These are phyloP conservation scores for Sporothrix dimorphospora DNA, from an alignment of 2,329 filamentous ascomycete genomes.

Conservation along the genomic window DNA sequence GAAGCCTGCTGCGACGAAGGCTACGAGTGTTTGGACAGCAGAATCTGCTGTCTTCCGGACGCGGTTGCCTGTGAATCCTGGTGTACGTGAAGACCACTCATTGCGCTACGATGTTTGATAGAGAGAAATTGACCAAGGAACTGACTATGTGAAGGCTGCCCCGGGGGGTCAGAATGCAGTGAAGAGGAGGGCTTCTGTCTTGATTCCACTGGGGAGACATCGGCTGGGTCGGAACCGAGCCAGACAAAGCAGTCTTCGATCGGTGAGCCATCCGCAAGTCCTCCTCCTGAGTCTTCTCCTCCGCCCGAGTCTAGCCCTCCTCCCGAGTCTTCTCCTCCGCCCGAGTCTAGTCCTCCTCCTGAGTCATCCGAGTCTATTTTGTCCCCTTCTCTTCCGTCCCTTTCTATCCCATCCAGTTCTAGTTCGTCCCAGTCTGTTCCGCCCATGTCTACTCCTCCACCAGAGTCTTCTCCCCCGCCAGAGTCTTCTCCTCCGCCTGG, in stretches of 20 bases:
- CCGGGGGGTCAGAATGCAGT: conserved; percentile 2
- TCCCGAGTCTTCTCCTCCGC: neutral
- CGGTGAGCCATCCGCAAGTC: neutral
- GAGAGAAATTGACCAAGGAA: no score
- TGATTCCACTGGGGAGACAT: neutral
- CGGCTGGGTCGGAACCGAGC: neutral
- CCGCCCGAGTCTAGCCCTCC: neutral
- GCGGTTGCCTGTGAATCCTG: neutral
- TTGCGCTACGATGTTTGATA: no score
- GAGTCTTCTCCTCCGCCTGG: neutral
- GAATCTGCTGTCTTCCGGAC: neutral
- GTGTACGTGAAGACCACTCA: neutral
- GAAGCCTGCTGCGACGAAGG: conserved; percentile 11
- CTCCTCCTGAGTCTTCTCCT: neutral
- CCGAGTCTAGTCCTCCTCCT: neutral
- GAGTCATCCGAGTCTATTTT: neutral
- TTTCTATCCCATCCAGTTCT: neutral
- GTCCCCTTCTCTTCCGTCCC: neutral
- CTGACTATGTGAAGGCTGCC: neutral
- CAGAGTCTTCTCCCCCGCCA: neutral
- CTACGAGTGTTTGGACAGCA: neutral
- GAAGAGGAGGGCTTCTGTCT: neutral
- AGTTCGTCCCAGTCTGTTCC: neutral
- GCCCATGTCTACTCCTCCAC: neutral
- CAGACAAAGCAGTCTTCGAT: neutral